Evolutionary conservation across 1,284 basidiomycete species (phyloP).

Genomic region (Ceratobasidium sp.): DNA sequence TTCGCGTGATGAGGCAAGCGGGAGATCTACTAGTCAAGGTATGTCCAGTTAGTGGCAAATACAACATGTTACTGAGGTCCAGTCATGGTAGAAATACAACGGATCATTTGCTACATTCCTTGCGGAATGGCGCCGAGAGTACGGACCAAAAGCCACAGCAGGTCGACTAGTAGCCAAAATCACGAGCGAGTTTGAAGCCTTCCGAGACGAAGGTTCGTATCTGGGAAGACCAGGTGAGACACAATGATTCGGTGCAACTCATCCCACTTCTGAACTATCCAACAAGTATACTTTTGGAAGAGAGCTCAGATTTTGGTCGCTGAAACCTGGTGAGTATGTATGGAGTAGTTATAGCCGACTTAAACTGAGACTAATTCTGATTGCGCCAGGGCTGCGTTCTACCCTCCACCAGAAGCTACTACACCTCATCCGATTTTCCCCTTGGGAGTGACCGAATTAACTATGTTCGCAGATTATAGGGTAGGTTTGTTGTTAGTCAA

Average conservation of each 20-base stretch:
- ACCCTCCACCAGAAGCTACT: slow-evolving; percentile 59
- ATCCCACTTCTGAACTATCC: background rate
- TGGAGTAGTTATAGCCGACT: background rate
- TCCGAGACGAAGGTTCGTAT: slow-evolving; percentile 75
- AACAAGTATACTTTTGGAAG: slow-evolving; percentile 81
- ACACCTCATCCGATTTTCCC: slow-evolving; percentile 77
- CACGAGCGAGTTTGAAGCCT: slow-evolving; percentile 76
- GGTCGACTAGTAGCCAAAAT: slow-evolving; percentile 80
- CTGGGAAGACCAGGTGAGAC: slow-evolving; percentile 69
- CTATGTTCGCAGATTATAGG: slow-evolving; percentile 91
- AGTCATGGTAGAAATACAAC: slow-evolving; percentile 66
- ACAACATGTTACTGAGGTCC: background rate
- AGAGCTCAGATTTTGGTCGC: slow-evolving; percentile 87
- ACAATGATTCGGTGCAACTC: background rate
- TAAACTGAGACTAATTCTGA: background rate
- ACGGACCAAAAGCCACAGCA: slow-evolving; percentile 70
- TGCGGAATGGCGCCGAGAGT: slow-evolving; percentile 67
- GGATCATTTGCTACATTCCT: slow-evolving; percentile 80
- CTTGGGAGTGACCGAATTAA: slow-evolving; percentile 72
- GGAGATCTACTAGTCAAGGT: slow-evolving; percentile 77
- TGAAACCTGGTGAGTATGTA: slow-evolving; percentile 78
- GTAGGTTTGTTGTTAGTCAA: slow-evolving; percentile 52
- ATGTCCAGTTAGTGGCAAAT: slow-evolving; percentile 23
- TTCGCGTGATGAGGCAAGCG: slow-evolving; percentile 78
- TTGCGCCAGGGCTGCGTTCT: slow-evolving; percentile 55